Percentiles rank a stretch among this genome's conserved stretches.
These are phyloP conservation scores for Ustilago lituana DNA, from an alignment of 1,284 basidiomycete species.

Conservation along the genomic window DNA sequence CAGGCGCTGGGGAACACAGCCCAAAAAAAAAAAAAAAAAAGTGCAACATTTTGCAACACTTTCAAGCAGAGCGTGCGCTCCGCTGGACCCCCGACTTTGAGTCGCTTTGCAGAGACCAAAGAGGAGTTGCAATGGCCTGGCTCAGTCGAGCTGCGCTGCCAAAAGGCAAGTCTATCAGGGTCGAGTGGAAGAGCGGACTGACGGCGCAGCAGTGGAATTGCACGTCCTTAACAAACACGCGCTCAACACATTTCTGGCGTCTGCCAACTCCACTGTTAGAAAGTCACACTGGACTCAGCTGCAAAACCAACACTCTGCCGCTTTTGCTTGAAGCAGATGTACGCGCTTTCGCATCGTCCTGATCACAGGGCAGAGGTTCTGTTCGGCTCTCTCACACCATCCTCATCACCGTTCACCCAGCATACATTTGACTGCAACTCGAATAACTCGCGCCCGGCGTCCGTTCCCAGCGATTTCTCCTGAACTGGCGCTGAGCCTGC, in stretches of 20 bases:
- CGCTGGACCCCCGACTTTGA: no score
- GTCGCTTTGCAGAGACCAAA: no score
- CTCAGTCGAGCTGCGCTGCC: no score
- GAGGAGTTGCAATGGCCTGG: no score
- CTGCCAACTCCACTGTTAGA: no score
- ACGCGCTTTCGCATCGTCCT: neutral
- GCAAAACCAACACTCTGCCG: neutral
- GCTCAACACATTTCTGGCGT: neutral
- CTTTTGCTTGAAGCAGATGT: neutral
- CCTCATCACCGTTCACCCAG: neutral
- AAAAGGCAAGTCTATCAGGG: no score
- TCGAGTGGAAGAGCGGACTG: no score
- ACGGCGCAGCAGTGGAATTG: no score
- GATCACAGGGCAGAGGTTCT: no score
- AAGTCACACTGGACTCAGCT: neutral
- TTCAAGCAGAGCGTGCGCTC: no score
- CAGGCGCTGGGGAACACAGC: no score
- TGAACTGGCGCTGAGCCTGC: constrained; percentile 18
- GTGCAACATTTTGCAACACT: constrained; percentile 23
- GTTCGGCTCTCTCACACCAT: neutral
- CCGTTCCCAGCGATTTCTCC: neutral
- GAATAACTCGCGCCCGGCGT: constrained; percentile 1
- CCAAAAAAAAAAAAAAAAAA: neutral
- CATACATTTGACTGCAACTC: neutral
- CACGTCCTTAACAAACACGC: no score